A percentile compares a stretch with the other conserved stretches of the same genome.
Conservation (phyloP, 768 basidiomycete species). For the Stropharia rugosoannulata region DNA sequence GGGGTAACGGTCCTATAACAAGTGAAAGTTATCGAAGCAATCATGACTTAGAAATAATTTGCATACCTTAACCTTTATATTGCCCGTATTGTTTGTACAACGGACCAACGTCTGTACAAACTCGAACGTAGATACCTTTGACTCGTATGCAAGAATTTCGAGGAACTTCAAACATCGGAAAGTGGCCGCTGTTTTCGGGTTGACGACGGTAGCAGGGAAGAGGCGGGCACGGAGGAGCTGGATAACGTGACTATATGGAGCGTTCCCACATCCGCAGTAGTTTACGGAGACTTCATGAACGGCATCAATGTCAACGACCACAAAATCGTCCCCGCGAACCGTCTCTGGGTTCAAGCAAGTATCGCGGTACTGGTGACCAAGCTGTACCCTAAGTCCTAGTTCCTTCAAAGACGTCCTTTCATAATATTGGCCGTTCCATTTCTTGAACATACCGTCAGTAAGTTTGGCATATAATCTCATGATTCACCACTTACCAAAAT, state of each 20-base stretch:
- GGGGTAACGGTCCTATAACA: slow-evolving; percentile 4
- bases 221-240: slow-evolving; percentile 35
- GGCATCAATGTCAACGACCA: no score
- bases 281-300: slow-evolving; percentile 27
- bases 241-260: not conserved
- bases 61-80: no score
- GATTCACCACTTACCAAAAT: not conserved
- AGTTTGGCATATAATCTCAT: not conserved
- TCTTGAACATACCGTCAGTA: not conserved
- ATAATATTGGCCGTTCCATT: not conserved
- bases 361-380: not conserved
- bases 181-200: slow-evolving; percentile 28
- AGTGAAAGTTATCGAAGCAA: no score
- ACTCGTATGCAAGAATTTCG: slow-evolving; percentile 29
- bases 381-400: not conserved
- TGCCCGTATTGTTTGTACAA: no score
- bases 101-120: slow-evolving; percentile 25
- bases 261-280: slow-evolving; percentile 27
- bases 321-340: slow-evolving; percentile 1
- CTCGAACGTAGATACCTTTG: slow-evolving; percentile 30
- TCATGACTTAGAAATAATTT: no score
- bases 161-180: slow-evolving; percentile 27
- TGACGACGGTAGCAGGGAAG: no score
- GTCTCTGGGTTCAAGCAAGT: not conserved
- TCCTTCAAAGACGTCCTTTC: not conserved